Conservation (phyloP, 2,329 filamentous ascomycete species). For the Beauveria asiatica region DNA sequence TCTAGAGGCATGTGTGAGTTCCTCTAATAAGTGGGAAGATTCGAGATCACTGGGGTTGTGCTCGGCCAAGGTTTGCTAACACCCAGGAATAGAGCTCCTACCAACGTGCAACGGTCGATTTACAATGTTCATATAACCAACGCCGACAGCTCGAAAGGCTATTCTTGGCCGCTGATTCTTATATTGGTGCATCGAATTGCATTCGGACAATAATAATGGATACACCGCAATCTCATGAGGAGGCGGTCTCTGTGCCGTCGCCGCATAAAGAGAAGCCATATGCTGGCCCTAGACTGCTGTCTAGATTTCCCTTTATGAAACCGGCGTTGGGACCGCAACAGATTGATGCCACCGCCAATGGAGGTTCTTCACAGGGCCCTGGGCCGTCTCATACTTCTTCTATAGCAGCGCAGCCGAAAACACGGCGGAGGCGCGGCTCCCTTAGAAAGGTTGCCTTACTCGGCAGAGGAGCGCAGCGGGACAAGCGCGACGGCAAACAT, state of each 20-base stretch:
- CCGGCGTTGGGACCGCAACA: constrained; percentile 23
- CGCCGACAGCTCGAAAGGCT: not conserved
- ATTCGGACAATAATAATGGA: not conserved
- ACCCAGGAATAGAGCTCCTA: not conserved
- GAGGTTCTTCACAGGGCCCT: not conserved
- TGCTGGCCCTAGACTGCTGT: constrained; percentile 51
- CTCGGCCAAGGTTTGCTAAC: not conserved
- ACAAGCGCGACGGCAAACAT: constrained; percentile 44
- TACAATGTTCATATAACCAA: not conserved
- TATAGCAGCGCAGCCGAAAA: constrained; percentile 36
- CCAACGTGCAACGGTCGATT: not conserved
- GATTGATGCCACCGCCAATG: constrained; percentile 26
- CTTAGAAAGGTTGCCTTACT: constrained; percentile 80
- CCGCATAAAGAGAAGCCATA: not conserved
- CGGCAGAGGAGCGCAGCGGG: constrained; percentile 60
- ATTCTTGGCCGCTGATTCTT: not conserved
- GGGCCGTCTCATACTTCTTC: not conserved
- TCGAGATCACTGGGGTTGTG: not conserved
- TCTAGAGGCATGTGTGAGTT: not conserved
- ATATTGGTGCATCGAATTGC: not conserved
- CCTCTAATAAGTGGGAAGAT: not conserved
- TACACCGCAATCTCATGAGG: not conserved
- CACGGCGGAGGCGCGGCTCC: constrained; percentile 69
- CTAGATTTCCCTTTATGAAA: constrained; percentile 61
- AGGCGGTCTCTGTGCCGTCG: not conserved